Evolutionary conservation across 129 eudicot species (phyloP), one percentile per base, ranked within the genome.

Genomic region (Flaveria sonorensis): DNA sequence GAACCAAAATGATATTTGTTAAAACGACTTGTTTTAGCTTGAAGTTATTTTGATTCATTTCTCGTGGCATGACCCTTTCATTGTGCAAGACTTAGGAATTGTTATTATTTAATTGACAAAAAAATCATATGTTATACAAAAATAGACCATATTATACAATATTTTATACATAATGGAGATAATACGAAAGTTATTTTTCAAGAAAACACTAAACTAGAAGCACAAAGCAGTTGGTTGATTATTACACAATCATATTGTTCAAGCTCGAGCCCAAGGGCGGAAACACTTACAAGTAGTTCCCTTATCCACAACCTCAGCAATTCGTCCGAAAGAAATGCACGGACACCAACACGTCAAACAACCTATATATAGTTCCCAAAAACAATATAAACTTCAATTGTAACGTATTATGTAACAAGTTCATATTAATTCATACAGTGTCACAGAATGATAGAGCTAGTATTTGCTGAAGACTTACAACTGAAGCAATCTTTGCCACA

Each of bases 311-410:
- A 89, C 76, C 81, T 89, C 96, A 3, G 88, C 88, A 64, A 89
- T 81, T 71, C 30, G 84, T 65, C 96, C 96, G 11, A 85, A 85
- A 9, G 96, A 32, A 21, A 87, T 66, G 77, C 92, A 89, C 0
- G 96, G 97, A 65, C 97, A 91, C 70, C 83, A 86, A 15, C 77
- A 88, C 10, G 92, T 88, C 24, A 88, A 19, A 40, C 40, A 56
- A 72, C 92, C 96, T 89, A 75, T 46, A 46, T 43, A 43, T 43
- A 45, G 26, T 47, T 30, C 63, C 15, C 36, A 36, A 57, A 32
- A 19, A 20, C 18, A 19, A 7, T 20, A 24, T 3, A 30, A 13
- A 66, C 13, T n/a, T 51, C 36, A 6, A 10, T 16, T 18, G 2
- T 11, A 28, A 12, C 4, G 2, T 53, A 4, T 18, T 56, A 19